These are phyloP conservation scores for Castanospermum australe DNA, from an alignment of 306 rosid genomes.

Conservation along the genomic window DNA sequence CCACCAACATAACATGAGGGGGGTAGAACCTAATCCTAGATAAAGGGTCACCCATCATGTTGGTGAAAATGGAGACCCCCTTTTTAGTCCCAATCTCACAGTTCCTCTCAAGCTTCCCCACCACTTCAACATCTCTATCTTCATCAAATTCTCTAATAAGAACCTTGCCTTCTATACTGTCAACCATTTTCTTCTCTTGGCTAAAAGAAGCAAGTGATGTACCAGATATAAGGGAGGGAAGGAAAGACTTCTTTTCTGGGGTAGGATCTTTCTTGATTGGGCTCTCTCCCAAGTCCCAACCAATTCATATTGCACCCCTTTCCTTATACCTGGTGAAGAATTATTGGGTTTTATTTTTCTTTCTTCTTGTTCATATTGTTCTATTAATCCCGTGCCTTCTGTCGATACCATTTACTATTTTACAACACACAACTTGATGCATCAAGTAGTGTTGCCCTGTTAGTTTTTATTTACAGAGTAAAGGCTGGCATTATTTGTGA, in stretches of 20 bases:
- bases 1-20: slow-evolving; percentile 71
- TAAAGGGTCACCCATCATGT: slow-evolving; percentile 65
- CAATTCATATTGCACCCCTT: slow-evolving; percentile 33
- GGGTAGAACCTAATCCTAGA: slow-evolving; percentile 78
- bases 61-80: slow-evolving; percentile 67
- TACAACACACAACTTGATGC: slow-evolving; percentile 14
- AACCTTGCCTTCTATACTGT: slow-evolving; percentile 42
- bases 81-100: slow-evolving; percentile 72
- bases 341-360: neutral
- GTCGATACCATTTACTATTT: neutral
- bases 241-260: slow-evolving; percentile 5
- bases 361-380: neutral
- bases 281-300: slow-evolving; percentile 32
- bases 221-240: slow-evolving; percentile 24
- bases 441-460: neutral
- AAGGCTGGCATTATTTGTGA: slow-evolving; percentile 19
- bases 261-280: slow-evolving; percentile 31
- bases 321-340: slow-evolving; percentile 18
- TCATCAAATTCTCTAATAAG: slow-evolving; percentile 65
- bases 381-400: neutral
- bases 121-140: slow-evolving; percentile 63
- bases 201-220: slow-evolving; percentile 32
- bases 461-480: neutral
- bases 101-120: slow-evolving; percentile 76
- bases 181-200: slow-evolving; percentile 45